These are phyloP conservation scores for Leptographium flavum DNA, from an alignment of 2,329 filamentous ascomycete species.

Conservation along the genomic window DNA sequence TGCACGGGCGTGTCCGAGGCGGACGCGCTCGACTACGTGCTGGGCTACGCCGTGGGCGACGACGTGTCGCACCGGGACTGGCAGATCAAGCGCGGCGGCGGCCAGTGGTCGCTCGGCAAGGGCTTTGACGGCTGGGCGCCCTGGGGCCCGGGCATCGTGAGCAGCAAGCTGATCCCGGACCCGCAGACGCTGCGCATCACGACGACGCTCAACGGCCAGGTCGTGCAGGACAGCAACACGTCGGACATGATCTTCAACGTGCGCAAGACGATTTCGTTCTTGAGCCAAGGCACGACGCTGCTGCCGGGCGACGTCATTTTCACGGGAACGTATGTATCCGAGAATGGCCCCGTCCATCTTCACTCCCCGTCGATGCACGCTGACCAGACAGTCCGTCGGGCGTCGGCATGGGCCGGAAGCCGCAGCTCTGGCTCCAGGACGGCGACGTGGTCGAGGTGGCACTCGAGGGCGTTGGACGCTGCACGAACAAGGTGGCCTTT, in stretches of 20 bases:
- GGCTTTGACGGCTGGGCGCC: conserved; percentile 66
- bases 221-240: conserved; percentile 42
- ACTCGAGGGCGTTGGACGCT: conserved; percentile 50
- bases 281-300: conserved; percentile 48
- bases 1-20: conserved; percentile 50
- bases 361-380: neutral
- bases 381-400: conserved; percentile 40
- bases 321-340: conserved; percentile 40
- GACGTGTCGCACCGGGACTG: conserved; percentile 71
- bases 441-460: conserved; percentile 56
- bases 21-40: conserved; percentile 54
- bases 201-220: conserved; percentile 45
- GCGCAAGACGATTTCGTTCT: conserved; percentile 41
- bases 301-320: conserved; percentile 52
- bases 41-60: conserved; percentile 64
- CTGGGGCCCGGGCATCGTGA: conserved; percentile 58
- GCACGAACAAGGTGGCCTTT: conserved; percentile 36
- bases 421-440: conserved; percentile 54
- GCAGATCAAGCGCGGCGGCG: conserved; percentile 53
- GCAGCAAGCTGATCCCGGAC: conserved; percentile 36
- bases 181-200: conserved; percentile 41
- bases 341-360: too few species aligned
- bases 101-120: conserved; percentile 60
- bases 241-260: conserved; percentile 51
- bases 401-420: conserved; percentile 55